Evolutionary conservation across 1,139 yeast species (phyloP).

Genomic region (Suhomyces guaymorum): DNA sequence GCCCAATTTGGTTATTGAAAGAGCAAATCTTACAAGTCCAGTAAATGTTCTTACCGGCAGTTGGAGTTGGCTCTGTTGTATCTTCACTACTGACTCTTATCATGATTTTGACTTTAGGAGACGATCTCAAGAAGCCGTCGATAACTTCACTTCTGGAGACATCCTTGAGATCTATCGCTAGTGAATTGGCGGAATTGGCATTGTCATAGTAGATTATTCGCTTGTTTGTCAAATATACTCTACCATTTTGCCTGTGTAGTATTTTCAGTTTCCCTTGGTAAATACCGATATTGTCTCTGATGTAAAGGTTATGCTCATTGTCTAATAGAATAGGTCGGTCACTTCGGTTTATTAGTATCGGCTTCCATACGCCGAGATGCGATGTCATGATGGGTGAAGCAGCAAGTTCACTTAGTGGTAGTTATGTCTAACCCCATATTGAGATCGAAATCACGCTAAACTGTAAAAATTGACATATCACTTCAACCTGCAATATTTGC

Average conservation of each 20-base stretch:
- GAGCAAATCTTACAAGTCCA: constrained; percentile 91
- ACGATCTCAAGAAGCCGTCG: constrained; percentile 70
- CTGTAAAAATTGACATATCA: not conserved
- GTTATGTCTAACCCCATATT: not conserved
- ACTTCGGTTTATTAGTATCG: constrained; percentile 42
- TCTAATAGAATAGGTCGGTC: constrained; percentile 47
- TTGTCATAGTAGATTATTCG: constrained; percentile 76
- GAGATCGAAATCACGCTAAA: not conserved
- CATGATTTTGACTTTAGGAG: constrained; percentile 65
- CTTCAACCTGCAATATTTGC: constrained; percentile 6
- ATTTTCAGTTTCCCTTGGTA: constrained; percentile 74
- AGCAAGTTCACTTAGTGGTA: not conserved
- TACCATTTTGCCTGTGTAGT: constrained; percentile 65
- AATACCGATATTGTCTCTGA: constrained; percentile 61
- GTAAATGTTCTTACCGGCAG: constrained; percentile 3
- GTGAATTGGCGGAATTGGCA: constrained; percentile 40
- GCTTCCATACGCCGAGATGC: constrained; percentile 34
- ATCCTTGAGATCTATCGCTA: constrained; percentile 51
- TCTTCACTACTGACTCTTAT: constrained; percentile 17
- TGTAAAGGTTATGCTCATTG: constrained; percentile 44
- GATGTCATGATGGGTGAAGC: constrained; percentile 15
- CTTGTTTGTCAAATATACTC: constrained; percentile 72
- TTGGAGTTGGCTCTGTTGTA: constrained; percentile 3
- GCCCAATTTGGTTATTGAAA: constrained; percentile 54
- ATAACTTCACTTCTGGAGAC: constrained; percentile 49